Base-by-base conservation (phyloP, 495 filamentous ascomycete species). In the Hypoxylon rickii region DNA sequence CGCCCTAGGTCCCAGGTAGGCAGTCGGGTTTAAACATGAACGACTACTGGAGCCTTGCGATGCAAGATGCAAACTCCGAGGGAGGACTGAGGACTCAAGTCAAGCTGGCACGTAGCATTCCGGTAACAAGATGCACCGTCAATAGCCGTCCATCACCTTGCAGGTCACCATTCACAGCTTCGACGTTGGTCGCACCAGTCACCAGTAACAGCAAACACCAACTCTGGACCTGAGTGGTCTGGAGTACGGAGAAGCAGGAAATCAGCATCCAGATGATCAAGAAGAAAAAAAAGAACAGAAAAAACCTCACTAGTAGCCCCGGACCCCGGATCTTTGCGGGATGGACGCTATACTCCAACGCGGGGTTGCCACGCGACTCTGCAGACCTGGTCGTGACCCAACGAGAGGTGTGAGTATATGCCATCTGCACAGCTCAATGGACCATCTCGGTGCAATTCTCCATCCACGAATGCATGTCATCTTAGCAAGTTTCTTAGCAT, bases 311-410 rank as follows among this genome's bases (percentile, higher is more conserved):
- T 17, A 37, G 51, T 42, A 46, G 19, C 13, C 7, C 45, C 46
- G 51, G 58, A 50, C 13, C 7, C 45, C 46, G 51, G 58, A 50
- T 16, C 45, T 55, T 61, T 43, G 21, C 40, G 58, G 58, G 20
- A 40, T 24, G 33, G 31, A 26, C 51, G 48, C 58, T 36, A 26
- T 55, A 52, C 51, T 44, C 59, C 59, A 63, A 63, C 59, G 59
- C 48, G 53, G 59, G 53, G 59, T 47, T 19, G 59, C 59, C 59
- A 63, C 59, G 59, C 59, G 52, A 63, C 59, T 34, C 12, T 53
- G 48, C 59, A 63, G 53, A 44, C 37, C 29, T 40, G 20, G 46
- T 48, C 53, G 56, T 63, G 59, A 63, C 59, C 59, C 48, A n/a
- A 44, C 31, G 50, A 43, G 36, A 38, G 16, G 36, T 49, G 37